These are phyloP conservation scores for Fusarium sulawesiense DNA, from an alignment of 2,329 filamentous ascomycete genomes.

Conservation along the genomic window DNA sequence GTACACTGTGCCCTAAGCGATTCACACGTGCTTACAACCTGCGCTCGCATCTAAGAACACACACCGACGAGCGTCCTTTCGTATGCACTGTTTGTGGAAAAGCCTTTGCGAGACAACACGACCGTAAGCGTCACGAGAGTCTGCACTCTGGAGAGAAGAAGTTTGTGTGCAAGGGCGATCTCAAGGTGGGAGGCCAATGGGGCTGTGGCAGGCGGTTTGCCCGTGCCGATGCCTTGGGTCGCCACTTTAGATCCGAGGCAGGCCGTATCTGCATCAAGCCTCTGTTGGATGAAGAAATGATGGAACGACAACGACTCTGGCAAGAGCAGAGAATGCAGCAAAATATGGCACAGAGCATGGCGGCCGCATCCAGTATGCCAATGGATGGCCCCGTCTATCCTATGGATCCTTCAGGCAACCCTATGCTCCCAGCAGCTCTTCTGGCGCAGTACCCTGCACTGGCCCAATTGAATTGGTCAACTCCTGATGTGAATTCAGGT, in stretches of 20 bases:
- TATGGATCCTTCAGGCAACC: slow-evolving; percentile 67
- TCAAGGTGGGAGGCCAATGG: slow-evolving; percentile 87
- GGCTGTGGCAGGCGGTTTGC: slow-evolving; percentile 94
- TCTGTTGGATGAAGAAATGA: slow-evolving; percentile 92
- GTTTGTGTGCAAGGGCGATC: slow-evolving; percentile 93
- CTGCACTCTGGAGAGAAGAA: slow-evolving; percentile 98
- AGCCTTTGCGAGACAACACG: slow-evolving; percentile 96
- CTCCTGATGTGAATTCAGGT: slow-evolving; percentile 72
- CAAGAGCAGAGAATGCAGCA: slow-evolving; percentile 77
- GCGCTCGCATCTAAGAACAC: slow-evolving; percentile 92
- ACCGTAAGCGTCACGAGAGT: slow-evolving; percentile 96
- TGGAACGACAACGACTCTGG: slow-evolving; percentile 80
- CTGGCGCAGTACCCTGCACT: slow-evolving; percentile 93
- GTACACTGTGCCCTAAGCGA: slow-evolving; percentile 89
- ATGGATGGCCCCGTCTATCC: slow-evolving; percentile 69
- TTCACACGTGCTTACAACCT: slow-evolving; percentile 98
- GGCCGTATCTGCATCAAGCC: slow-evolving; percentile 97
- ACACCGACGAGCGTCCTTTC: slow-evolving; percentile 96
- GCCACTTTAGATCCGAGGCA: slow-evolving; percentile 95
- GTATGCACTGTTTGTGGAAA: slow-evolving; percentile 98
- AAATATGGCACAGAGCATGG: slow-evolving; percentile 71
- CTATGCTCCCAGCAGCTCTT: slow-evolving; percentile 85
- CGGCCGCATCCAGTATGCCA: slow-evolving; percentile 63
- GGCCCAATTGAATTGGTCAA: slow-evolving; percentile 87
- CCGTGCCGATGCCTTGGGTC: slow-evolving; percentile 91